These are phyloP conservation scores for Colletotrichum neosansevieriae DNA, from an alignment of 2,329 filamentous ascomycete species.

Conservation along the genomic window DNA sequence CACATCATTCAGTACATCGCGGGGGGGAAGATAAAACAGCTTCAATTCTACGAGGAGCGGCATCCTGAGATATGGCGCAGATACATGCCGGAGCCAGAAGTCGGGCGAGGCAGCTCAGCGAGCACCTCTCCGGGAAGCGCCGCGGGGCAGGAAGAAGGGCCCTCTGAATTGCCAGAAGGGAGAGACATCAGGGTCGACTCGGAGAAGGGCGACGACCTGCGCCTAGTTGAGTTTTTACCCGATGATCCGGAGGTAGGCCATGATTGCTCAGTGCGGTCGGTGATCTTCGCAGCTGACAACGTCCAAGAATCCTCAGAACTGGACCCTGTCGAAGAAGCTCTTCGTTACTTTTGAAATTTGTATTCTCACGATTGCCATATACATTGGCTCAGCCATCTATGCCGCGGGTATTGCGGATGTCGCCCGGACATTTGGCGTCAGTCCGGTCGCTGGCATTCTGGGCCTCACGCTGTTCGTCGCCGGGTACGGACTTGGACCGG, in stretches of 20 bases:
- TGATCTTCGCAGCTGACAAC: background rate
- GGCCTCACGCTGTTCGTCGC: conserved; percentile 34
- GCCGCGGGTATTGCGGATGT: conserved; percentile 23
- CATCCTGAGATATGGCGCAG: conserved; percentile 7
- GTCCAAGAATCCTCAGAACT: conserved; percentile 14
- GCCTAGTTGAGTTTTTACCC: conserved; percentile 18
- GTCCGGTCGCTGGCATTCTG: conserved; percentile 14
- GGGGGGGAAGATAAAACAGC: background rate
- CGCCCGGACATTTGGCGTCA: conserved; percentile 23
- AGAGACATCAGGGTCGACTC: background rate
- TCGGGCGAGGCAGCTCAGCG: background rate
- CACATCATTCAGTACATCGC: background rate
- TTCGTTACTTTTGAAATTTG: conserved; percentile 29
- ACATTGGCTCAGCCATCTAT: conserved; percentile 37
- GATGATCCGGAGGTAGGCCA: conserved; percentile 27
- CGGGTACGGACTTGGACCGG: conserved; percentile 31
- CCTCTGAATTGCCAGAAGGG: background rate
- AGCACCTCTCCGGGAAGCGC: background rate
- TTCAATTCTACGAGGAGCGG: conserved; percentile 24
- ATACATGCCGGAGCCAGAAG: background rate
- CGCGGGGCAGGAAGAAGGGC: background rate
- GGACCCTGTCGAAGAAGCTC: conserved; percentile 13
- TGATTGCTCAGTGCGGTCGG: fast-evolving
- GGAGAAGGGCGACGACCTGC: conserved; percentile 5
- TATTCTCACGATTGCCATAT: conserved; percentile 12